Evolutionary conservation across 371 early-diverging fungal genomes (phyloP).

Genomic region (Mortierella sp.): DNA sequence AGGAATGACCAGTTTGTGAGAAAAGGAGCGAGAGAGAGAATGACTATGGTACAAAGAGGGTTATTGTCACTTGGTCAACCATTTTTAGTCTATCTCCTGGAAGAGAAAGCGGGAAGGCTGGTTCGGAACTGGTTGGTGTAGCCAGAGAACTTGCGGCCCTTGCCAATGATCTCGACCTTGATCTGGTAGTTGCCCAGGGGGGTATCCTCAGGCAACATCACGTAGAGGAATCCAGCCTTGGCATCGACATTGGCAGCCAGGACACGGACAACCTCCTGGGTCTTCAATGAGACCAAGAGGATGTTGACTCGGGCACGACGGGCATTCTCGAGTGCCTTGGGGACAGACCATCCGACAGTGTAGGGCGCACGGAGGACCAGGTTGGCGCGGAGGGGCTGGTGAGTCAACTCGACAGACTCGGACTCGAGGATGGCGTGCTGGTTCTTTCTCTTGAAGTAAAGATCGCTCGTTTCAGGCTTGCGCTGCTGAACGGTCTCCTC

Average conservation of each 20-base stretch:
- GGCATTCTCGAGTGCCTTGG: conserved; percentile 38
- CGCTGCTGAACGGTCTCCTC: neutral
- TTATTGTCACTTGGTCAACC: neutral
- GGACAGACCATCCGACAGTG: conserved; percentile 54
- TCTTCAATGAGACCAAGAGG: conserved; percentile 24
- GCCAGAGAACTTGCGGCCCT: conserved; percentile 53
- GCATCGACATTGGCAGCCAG: conserved; percentile 48
- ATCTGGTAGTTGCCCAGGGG: conserved; percentile 34
- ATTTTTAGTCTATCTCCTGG: conserved; percentile 8
- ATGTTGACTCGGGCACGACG: conserved; percentile 44
- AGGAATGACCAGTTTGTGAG: neutral
- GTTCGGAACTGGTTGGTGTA: conserved; percentile 45
- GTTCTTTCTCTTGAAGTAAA: conserved; percentile 26
- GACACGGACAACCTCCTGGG: conserved; percentile 22
- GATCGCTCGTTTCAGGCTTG: conserved; percentile 9
- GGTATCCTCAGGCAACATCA: conserved; percentile 42
- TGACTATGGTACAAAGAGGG: conserved; percentile 15
- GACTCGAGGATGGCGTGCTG: conserved; percentile 27
- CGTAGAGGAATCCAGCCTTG: conserved; percentile 44
- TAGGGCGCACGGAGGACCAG: conserved; percentile 52
- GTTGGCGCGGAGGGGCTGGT: conserved; percentile 38
- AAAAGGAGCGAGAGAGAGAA: neutral
- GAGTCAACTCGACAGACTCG: conserved; percentile 38
- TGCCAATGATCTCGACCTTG: conserved; percentile 55
- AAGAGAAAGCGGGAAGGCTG: conserved; percentile 47